Base-by-base conservation (phyloP, 768 basidiomycete species). In the Hortiboletus flavorubellus region DNA sequence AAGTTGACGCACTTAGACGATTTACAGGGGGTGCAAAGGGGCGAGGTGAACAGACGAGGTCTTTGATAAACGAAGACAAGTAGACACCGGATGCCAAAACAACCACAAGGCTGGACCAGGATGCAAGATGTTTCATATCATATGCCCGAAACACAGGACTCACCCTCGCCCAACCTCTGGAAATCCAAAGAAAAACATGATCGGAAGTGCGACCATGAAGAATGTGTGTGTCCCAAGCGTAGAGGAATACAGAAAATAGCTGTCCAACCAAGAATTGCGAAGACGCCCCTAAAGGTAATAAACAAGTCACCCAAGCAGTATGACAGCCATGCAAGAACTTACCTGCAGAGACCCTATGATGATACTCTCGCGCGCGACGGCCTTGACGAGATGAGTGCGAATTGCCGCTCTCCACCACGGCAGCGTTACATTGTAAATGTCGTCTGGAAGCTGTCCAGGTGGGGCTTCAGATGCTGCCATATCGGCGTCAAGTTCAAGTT, bases 1-100 rank as follows among this genome's bases (percentile, higher is more conserved):
- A 30, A 31, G 23, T 26, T n/a, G 1, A 75, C 87, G 61, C 62
- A 95, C 93, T 89, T 7, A 96, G 75, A 49, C 96, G 83, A n/a
- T 86, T 85, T 14, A 97, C 90, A 1, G 95, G 96, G 1, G 96
- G 96, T 2, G 89, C 81, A 64, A 86, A 93, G 0, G 96, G 96
- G 48, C 96, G 77, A 8, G 96, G 95, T 1, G 90, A 84, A 70
- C 95, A 98, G 42, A 91, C 79, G 8, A 93, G 76, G 64, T 98
- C 96, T 71, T 97, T 98, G 37, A 90, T 64, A 59, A 93, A 85
- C 1, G 92, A 95, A 0, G 92, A 84, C n/a, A 81, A 66, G 72
- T 96, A 97, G 30, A 95, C 90, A 4, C 94, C 92, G 4, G 87
- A 74, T 0, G 85, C 85, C 18, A 92, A 78, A 8, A 90, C 81